Base-by-base conservation (phyloP, 345 rosid species). In the Bruguiera gymnorhiza region DNA sequence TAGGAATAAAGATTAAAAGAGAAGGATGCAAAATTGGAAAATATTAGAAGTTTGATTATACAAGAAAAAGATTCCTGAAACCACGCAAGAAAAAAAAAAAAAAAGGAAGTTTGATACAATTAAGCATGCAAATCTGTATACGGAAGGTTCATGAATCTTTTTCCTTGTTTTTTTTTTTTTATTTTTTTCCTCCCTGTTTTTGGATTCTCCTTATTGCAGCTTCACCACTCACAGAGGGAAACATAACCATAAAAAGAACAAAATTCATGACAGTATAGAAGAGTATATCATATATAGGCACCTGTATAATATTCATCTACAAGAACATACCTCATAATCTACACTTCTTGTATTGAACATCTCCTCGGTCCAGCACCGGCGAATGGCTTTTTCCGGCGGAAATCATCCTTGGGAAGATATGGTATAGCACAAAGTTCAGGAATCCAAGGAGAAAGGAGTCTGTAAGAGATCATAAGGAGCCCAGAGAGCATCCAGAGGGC, bases 401-500 rank as follows among this genome's bases (percentile, higher is more conserved):
- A 43, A 43, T 43, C 50, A 13, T 43, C 19, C 50, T 43, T 15
- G 50, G 50, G 18, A 34, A 11, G 48, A 39, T 2, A 0, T 55
- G 9, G 57, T 18, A 11, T 7, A 34, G 37, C 37, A 54, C 36
- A 16, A 31, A 34, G 20, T 43, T 76, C 69, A 76, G 43, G 73
- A 76, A 63, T 77, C 80, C 73, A 77, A 39, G 3, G 80, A 59
- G 59, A 77, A 77, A 23, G 80, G 80, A 63, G 80, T 77, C 66
- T 77, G 76, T 62, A 77, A 52, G 21, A 77, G 80, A 72, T 77
- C 80, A 20, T 77, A 77, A 26, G 80, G 80, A 68, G 80, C 80
- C 80, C 80, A 77, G 0, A 77, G 73, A 24, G 80, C 73, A 39
- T 77, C 80, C 51, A 77, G 16, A 24, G 80, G 80, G 48, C 80